Conservation (phyloP, 306 rosid genomes). For the Dalbergia cochinchinensis region DNA sequence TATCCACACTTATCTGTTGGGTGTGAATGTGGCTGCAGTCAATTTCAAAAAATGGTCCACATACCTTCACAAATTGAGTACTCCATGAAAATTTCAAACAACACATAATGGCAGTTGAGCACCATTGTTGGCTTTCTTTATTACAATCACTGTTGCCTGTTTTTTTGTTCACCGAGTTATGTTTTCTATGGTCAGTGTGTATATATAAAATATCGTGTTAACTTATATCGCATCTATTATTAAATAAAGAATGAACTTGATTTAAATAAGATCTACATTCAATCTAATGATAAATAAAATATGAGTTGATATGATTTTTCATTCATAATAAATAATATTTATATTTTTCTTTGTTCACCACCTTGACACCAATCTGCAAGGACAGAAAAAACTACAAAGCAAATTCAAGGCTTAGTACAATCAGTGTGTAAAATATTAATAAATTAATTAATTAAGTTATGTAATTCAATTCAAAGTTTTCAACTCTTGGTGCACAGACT, state of each 20-base stretch:
- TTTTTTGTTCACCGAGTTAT: too few species aligned
- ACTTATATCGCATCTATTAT: too few species aligned
- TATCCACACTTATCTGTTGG: neutral
- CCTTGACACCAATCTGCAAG: neutral
- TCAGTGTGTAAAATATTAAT: neutral
- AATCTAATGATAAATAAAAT: too few species aligned
- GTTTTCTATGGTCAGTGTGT: too few species aligned
- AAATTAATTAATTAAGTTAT: neutral
- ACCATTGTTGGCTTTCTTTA: neutral
- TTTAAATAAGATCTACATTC: too few species aligned
- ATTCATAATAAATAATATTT: too few species aligned
- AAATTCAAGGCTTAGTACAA: neutral
- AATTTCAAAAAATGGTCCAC: conserved; percentile 24
- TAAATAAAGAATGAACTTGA: too few species aligned
- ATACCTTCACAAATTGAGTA: neutral
- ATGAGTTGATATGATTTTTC: too few species aligned
- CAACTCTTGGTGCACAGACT: neutral
- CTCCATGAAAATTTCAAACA: neutral
- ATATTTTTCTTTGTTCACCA: too few species aligned
- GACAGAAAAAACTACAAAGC: neutral
- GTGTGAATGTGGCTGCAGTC: neutral
- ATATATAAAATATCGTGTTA: too few species aligned
- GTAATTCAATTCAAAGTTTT: neutral
- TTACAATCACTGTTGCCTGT: neutral
- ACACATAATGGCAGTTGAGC: neutral